Evolutionary conservation across 805 yeast genomes (phyloP).

Genomic region (Kregervanrija fluxuum): DNA sequence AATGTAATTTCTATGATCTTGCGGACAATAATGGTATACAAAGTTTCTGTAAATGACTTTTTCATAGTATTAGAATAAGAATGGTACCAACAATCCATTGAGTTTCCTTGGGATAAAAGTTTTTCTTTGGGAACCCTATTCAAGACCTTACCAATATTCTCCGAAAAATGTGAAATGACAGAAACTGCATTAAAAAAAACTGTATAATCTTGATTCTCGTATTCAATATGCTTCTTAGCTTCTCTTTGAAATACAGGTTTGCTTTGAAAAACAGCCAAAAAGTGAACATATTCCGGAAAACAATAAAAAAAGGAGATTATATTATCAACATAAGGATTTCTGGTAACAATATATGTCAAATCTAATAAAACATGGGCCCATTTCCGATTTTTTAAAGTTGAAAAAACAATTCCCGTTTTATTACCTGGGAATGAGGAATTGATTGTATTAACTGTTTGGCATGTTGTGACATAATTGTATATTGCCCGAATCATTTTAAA

Average conservation of each 20-base stretch:
- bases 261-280: conserved; percentile 68
- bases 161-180: conserved; percentile 57
- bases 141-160: conserved; percentile 42
- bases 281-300: conserved; percentile 46
- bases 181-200: conserved; percentile 63
- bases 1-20: conserved; percentile 12
- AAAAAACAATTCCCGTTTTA: conserved; percentile 28
- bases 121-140: conserved; percentile 14
- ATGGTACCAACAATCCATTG: conserved; percentile 13
- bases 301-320: conserved; percentile 25
- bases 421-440: conserved; percentile 32
- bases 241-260: conserved; percentile 70
- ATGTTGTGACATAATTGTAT: conserved; percentile 53
- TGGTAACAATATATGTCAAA: conserved; percentile 65
- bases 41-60: conserved; percentile 13
- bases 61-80: conserved; percentile 11
- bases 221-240: conserved; percentile 76
- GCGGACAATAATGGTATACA: conserved; percentile 10
- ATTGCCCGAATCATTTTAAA: conserved; percentile 55
- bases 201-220: conserved; percentile 79
- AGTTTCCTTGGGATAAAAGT: conserved; percentile 8
- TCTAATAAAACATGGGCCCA: conserved; percentile 79
- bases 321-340: conserved; percentile 50
- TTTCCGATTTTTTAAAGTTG: conserved; percentile 54
- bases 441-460: conserved; percentile 25